phyloP scores from a whole-genome alignment of 768 basidiomycete genomes.

The Amylocystis lapponica region DNA sequence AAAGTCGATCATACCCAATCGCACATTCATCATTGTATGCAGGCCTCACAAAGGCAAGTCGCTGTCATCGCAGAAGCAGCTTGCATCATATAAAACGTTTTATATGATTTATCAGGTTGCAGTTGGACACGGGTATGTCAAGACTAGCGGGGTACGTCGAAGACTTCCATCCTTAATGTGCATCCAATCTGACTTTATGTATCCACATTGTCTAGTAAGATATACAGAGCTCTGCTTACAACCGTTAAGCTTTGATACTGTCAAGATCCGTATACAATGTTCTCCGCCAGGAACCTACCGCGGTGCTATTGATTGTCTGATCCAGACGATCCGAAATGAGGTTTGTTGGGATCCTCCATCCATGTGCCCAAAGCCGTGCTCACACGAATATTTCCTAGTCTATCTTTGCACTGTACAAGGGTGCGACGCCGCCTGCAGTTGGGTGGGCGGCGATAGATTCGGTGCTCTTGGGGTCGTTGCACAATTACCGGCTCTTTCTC shows the following conservation, averaged over 20 bases:
- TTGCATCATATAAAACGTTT: background rate
- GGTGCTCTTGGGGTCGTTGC: conserved; percentile 60
- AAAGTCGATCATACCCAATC: background rate
- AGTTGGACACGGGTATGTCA: conserved; percentile 57
- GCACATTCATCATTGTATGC: background rate
- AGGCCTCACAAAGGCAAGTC: conserved; percentile 13
- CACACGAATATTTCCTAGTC: conserved; percentile 43
- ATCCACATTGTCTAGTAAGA: background rate
- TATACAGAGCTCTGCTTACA: background rate
- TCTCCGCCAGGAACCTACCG: conserved; percentile 57
- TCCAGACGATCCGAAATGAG: conserved; percentile 55
- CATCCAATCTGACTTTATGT: too few species aligned
- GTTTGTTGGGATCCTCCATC: conserved; percentile 33
- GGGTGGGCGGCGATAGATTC: conserved; percentile 75
- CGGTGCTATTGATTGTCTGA: conserved; percentile 54
- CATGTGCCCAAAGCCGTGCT: background rate
- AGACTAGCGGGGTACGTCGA: background rate
- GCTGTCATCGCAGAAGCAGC: background rate
- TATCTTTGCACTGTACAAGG: conserved; percentile 64
- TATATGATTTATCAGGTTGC: conserved; percentile 41
- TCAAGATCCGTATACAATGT: conserved; percentile 71
- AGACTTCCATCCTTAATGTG: too few species aligned
- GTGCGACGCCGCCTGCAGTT: conserved; percentile 65
- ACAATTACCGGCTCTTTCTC: conserved; percentile 65
- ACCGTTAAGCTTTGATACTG: conserved; percentile 54